These are phyloP conservation scores for Xanthoconium purpureum DNA, from an alignment of 768 basidiomycete species.

Conservation along the genomic window DNA sequence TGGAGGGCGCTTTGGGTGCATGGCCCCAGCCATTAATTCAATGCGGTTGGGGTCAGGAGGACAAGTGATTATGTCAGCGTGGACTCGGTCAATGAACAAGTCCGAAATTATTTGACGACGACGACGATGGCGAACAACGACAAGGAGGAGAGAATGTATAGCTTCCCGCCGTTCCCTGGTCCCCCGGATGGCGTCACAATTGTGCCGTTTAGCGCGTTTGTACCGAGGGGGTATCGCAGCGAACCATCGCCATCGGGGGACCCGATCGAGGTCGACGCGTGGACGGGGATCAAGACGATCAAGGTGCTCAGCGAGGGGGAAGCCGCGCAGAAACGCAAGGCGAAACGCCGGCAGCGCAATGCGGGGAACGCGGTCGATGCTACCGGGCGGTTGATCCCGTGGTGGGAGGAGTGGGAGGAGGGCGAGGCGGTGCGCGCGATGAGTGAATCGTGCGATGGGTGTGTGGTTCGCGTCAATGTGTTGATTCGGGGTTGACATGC, in stretches of 20 bases:
- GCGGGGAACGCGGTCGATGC: conserved; percentile 23
- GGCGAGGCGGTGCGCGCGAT: conserved; percentile 21
- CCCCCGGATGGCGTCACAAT: conserved; percentile 40
- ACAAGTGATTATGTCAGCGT: conserved; percentile 13
- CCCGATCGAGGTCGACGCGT: conserved; percentile 26
- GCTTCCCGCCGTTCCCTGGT: conserved; percentile 50
- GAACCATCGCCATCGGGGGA: conserved; percentile 6
- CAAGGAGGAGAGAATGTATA: neutral
- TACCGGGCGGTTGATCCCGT: conserved; percentile 23
- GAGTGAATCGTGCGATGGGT: conserved; percentile 29
- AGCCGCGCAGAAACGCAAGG: conserved; percentile 13
- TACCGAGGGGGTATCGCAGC: conserved; percentile 23
- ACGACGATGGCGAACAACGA: neutral
- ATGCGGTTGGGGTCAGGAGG: neutral
- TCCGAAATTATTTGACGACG: too few relatives aligned
- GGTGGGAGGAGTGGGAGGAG: conserved; percentile 35
- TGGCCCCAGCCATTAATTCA: too few relatives aligned
- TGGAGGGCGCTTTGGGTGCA: neutral
- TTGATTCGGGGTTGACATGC: neutral
- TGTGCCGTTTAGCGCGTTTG: conserved; percentile 43
- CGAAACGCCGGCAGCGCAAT: conserved; percentile 7
- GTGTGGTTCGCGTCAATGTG: neutral
- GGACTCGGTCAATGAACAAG: too few relatives aligned
- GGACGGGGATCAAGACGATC: conserved; percentile 22
- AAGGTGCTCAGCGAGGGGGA: conserved; percentile 28